phyloP scores from a whole-genome alignment of 208 protist genomes.

The Trypanosoma cruzi region DNA sequence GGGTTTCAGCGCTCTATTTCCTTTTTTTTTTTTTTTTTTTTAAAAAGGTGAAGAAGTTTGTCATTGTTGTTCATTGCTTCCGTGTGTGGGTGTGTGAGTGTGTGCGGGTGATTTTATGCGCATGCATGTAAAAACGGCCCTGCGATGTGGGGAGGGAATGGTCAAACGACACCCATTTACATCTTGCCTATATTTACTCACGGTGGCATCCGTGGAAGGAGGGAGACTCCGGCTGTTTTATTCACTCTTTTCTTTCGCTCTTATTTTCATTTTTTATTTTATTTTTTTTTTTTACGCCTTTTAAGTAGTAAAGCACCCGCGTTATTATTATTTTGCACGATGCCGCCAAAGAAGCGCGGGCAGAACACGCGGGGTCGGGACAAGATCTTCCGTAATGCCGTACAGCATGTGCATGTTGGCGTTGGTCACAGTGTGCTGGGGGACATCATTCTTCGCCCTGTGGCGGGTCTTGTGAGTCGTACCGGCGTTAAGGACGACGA shows the following conservation, averaged over 20 bases:
- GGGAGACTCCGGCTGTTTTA: conserved; percentile 4
- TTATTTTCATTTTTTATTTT: background rate
- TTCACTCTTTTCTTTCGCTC: conserved; percentile 9
- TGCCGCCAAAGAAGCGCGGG: conserved; percentile 83
- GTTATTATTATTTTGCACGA: conserved; percentile 17
- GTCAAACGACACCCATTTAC: background rate
- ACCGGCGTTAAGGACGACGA: background rate
- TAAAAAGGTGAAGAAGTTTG: too few relatives aligned
- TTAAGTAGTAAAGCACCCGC: background rate
- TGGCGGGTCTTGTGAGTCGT: conserved; percentile 25
- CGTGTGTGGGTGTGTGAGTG: too few relatives aligned
- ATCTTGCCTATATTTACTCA: background rate
- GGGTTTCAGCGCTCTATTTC: too few relatives aligned
- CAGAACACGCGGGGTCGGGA: conserved; percentile 63
- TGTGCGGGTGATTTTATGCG: too few relatives aligned
- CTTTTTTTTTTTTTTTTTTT: too few relatives aligned
- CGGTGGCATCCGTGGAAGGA: background rate
- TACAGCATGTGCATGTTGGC: conserved; percentile 89
- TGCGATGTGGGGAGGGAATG: background rate
- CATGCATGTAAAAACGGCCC: too few relatives aligned
- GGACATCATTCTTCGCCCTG: conserved; percentile 68
- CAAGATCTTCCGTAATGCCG: conserved; percentile 87
- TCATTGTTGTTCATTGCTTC: too few relatives aligned
- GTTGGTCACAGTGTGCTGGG: conserved; percentile 85
- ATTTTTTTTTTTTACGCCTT: background rate